phyloP scores from a whole-genome alignment of 192 early-diverging fungal species.

The Gamsiella multidivaricata region DNA sequence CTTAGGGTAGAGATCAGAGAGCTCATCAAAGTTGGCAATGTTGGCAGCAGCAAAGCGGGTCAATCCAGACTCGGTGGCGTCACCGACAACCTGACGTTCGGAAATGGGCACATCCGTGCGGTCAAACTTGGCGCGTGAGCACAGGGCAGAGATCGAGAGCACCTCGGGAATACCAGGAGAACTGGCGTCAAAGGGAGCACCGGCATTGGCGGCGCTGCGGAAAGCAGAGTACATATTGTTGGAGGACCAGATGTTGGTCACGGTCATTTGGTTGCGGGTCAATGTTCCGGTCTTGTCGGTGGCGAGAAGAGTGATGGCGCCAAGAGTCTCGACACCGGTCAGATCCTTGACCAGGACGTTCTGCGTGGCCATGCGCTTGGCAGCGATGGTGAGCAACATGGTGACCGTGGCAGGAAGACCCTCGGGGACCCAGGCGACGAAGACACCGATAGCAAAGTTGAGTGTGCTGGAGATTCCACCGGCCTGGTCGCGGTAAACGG shows the following conservation, averaged over 20 bases:
- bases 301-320: slow-evolving; percentile 95
- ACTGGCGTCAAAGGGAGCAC: slow-evolving; percentile 59
- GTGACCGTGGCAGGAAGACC: slow-evolving; percentile 95
- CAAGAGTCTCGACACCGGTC: slow-evolving; percentile 96
- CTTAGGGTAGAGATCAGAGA: slow-evolving; percentile 78
- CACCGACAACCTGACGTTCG: slow-evolving; percentile 86
- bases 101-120: slow-evolving; percentile 86
- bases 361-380: slow-evolving; percentile 90
- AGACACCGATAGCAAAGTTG: slow-evolving; percentile 92
- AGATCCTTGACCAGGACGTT: slow-evolving; percentile 97
- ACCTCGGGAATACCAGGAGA: slow-evolving; percentile 79
- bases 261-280: slow-evolving; percentile 97
- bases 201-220: slow-evolving; percentile 54
- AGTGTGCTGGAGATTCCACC: slow-evolving; percentile 69
- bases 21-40: slow-evolving; percentile 79
- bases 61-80: slow-evolving; percentile 95
- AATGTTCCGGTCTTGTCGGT: slow-evolving; percentile 98
- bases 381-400: slow-evolving; percentile 93
- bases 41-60: slow-evolving; percentile 82
- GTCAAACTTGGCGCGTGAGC: slow-evolving; percentile 92
- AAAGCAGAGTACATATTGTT: slow-evolving; percentile 71
- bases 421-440: slow-evolving; percentile 93
- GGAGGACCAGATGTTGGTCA: slow-evolving; percentile 90
- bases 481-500: slow-evolving; percentile 60
- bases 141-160: slow-evolving; percentile 82